phyloP scores from a whole-genome alignment of 1,284 basidiomycete species.

The Blastosporella zonata region DNA sequence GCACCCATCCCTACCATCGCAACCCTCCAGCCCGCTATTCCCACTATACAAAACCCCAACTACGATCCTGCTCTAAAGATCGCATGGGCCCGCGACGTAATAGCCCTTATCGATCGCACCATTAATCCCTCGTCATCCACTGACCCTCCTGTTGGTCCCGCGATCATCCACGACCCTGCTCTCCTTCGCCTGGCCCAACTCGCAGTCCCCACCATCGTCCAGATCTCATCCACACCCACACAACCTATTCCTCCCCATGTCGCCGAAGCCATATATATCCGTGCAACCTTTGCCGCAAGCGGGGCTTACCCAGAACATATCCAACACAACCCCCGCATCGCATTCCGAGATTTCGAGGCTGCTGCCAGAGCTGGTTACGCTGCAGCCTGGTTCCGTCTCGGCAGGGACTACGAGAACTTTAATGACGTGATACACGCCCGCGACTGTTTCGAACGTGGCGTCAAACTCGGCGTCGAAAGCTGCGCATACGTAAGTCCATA shows the following conservation, averaged over 20 bases:
- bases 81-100: conserved; percentile 76
- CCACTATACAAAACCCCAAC: conserved; percentile 44
- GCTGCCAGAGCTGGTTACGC: conserved; percentile 73
- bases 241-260: conserved; percentile 39
- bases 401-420: conserved; percentile 87
- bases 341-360: conserved; percentile 87
- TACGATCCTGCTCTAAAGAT: conserved; percentile 61
- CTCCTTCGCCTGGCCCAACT: conserved; percentile 62
- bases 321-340: conserved; percentile 67
- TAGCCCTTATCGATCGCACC: conserved; percentile 70
- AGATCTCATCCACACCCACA: conserved; percentile 39
- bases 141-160: conserved; percentile 49
- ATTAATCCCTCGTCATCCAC: conserved; percentile 34
- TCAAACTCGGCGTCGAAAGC: conserved; percentile 66
- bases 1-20: conserved; percentile 62
- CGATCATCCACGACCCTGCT: conserved; percentile 58
- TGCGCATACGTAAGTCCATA: conserved; percentile 69
- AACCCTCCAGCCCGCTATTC: conserved; percentile 46
- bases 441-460: conserved; percentile 83
- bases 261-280: conserved; percentile 74
- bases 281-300: conserved; percentile 67
- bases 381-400: conserved; percentile 86
- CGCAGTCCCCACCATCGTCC: conserved; percentile 63
- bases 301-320: conserved; percentile 65
- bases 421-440: conserved; percentile 67